These are phyloP conservation scores for Scedosporium aurantiacum DNA, from an alignment of 2,329 filamentous ascomycete genomes.

Conservation along the genomic window DNA sequence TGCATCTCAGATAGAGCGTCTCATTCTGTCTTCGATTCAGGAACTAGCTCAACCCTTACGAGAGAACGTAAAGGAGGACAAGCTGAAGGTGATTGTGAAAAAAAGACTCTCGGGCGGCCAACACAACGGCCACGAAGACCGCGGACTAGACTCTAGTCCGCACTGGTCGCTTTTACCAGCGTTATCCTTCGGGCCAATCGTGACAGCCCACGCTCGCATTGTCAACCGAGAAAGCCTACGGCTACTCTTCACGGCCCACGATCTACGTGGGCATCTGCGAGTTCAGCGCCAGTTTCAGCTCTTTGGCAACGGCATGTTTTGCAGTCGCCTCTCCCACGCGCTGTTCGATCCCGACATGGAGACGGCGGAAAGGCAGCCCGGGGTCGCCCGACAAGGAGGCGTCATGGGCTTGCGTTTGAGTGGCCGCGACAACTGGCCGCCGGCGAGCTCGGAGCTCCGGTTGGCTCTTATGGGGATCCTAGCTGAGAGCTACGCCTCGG, in stretches of 20 bases:
- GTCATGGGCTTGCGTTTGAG: conserved; percentile 75
- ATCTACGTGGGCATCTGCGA: conserved; percentile 59
- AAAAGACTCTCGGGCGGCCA: conserved; percentile 23
- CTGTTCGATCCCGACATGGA: conserved; percentile 77
- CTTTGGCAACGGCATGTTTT: conserved; percentile 75
- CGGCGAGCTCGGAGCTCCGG: conserved; percentile 84
- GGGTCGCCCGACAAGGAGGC: conserved; percentile 56
- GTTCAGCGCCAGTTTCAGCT: conserved; percentile 74
- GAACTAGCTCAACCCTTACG: conserved; percentile 24
- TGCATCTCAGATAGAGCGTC: conserved; percentile 33
- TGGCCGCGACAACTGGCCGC: conserved; percentile 78
- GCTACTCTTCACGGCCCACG: conserved; percentile 65
- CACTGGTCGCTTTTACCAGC: conserved; percentile 53
- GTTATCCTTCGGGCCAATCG: conserved; percentile 64
- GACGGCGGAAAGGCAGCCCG: conserved; percentile 62
- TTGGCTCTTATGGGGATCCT: conserved; percentile 80
- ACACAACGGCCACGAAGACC: conserved; percentile 7
- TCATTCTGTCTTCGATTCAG: conserved; percentile 39
- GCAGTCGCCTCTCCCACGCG: conserved; percentile 66
- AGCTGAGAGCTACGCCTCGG: conserved; percentile 53
- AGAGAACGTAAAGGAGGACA: conserved; percentile 18
- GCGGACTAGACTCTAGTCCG: conserved; percentile 27
- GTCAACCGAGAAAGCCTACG: conserved; percentile 66
- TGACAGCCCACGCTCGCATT: conserved; percentile 62
- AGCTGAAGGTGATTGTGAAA: conserved; percentile 28